Conservation (phyloP, 208 protist species). For the Crithidia bombi region DNA sequence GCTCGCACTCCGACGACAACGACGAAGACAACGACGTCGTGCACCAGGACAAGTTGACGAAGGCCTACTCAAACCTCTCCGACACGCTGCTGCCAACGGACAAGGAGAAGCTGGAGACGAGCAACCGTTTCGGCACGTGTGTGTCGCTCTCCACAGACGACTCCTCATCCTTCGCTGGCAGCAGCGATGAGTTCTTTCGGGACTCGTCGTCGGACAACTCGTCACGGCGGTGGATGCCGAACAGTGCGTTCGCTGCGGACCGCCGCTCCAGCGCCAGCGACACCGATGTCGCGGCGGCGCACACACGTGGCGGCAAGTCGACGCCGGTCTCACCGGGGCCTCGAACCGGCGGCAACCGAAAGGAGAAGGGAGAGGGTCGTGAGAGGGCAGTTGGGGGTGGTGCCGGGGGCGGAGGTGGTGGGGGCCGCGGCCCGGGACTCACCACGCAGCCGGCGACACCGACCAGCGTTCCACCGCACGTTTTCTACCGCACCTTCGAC, state of each 20-base stretch:
- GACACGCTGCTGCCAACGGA: slow-evolving; percentile 1
- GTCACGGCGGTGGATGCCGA: slow-evolving; percentile 1
- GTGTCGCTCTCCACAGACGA: slow-evolving; percentile 20
- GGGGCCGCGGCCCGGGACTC: not conserved
- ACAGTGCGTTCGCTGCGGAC: slow-evolving; percentile 25
- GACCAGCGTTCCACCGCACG: slow-evolving; percentile 25
- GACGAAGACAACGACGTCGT: not conserved
- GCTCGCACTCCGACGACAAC: not conserved
- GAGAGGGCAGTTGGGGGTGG: not conserved
- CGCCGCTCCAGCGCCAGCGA: not conserved
- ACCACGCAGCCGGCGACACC: slow-evolving; percentile 10
- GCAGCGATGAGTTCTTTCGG: slow-evolving; percentile 24
- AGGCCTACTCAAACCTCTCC: slow-evolving; percentile 13
- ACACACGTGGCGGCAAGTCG: not conserved
- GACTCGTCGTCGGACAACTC: not conserved
- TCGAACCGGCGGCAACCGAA: not conserved
- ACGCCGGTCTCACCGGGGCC: not conserved
- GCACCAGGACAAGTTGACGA: not conserved
- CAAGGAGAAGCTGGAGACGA: slow-evolving; percentile 13
- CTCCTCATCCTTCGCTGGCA: slow-evolving; percentile 14
- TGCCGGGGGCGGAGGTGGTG: not conserved
- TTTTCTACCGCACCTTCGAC: slow-evolving; percentile 58
- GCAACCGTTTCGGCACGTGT: slow-evolving; percentile 48
- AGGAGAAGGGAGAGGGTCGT: not conserved
- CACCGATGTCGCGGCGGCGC: not conserved